These are phyloP conservation scores for Lobosporangium transversale DNA, from an alignment of 192 early-diverging fungal genomes.

Conservation along the genomic window DNA sequence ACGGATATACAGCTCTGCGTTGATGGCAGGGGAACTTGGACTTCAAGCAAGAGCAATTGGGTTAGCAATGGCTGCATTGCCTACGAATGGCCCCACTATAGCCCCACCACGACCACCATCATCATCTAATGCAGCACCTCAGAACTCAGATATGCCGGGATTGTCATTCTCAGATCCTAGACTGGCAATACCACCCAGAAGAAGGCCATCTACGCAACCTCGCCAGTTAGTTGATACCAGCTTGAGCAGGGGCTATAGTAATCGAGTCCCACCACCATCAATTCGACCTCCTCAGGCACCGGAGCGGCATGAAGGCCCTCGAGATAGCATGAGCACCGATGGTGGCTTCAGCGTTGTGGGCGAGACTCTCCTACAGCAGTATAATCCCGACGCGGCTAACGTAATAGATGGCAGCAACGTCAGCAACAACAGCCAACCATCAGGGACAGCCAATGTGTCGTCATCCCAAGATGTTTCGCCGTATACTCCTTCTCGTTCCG, in stretches of 20 bases:
- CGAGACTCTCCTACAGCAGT: constrained; percentile 26
- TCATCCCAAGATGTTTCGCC: background rate
- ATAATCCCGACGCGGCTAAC: constrained; percentile 2
- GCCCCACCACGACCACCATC: background rate
- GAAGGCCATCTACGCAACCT: constrained; percentile 1
- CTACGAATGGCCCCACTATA: background rate
- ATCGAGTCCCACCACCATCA: constrained; percentile 25
- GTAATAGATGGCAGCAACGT: background rate
- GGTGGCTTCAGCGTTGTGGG: constrained; percentile 22
- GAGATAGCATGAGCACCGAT: constrained; percentile 47
- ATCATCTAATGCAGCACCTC: too few relatives aligned
- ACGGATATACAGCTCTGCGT: constrained; percentile 28
- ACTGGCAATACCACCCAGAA: too few relatives aligned
- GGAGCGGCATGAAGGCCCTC: constrained; percentile 19
- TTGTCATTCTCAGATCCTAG: too few relatives aligned
- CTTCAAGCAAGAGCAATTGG: constrained; percentile 47
- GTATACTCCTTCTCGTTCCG: constrained; percentile 18
- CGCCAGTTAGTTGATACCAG: constrained; percentile 7
- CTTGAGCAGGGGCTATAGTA: constrained; percentile 36
- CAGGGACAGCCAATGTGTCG: too few relatives aligned
- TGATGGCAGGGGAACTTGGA: constrained; percentile 46
- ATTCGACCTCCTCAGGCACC: constrained; percentile 29
- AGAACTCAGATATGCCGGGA: too few relatives aligned
- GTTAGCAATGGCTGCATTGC: constrained; percentile 20
- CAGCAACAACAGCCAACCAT: constrained; percentile 6